phyloP scores from a whole-genome alignment of 345 rosid genomes.

The Moricandia moricandioides region DNA sequence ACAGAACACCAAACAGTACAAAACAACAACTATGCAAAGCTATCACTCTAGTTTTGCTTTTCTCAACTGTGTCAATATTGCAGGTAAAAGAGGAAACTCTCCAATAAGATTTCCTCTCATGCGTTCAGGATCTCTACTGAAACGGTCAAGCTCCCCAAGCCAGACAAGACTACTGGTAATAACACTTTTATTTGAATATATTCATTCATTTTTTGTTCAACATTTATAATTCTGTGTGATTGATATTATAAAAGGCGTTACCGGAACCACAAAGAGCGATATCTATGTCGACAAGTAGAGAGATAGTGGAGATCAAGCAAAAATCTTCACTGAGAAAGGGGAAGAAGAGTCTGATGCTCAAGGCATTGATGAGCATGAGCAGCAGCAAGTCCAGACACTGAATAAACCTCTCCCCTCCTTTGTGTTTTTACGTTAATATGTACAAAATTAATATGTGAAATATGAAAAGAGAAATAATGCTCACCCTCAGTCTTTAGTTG shows the following conservation, averaged over 20 bases:
- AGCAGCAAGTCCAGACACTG: slow-evolving; percentile 42
- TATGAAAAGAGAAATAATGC: neutral
- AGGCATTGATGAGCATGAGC: slow-evolving; percentile 68
- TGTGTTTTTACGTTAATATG: neutral
- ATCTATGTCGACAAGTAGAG: slow-evolving; percentile 41
- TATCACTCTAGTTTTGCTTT: neutral
- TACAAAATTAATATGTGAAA: neutral
- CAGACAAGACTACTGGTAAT: slow-evolving; percentile 42
- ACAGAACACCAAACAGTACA: slow-evolving; percentile 36
- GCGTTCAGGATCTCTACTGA: slow-evolving; percentile 47
- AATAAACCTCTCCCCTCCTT: neutral
- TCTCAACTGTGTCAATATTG: neutral
- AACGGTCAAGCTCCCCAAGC: slow-evolving; percentile 56
- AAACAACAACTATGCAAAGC: neutral
- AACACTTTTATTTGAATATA: neutral
- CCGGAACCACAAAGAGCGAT: slow-evolving; percentile 49
- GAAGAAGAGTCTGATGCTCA: slow-evolving; percentile 39
- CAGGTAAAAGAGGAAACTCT: slow-evolving; percentile 56
- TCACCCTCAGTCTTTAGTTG: neutral
- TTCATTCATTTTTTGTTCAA: slow-evolving; percentile 21
- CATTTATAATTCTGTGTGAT: slow-evolving; percentile 12
- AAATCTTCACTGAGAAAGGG: slow-evolving; percentile 32
- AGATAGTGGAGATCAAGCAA: slow-evolving; percentile 52
- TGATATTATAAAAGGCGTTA: slow-evolving; percentile 5
- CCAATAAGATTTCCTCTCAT: slow-evolving; percentile 49